Conservation (phyloP, 495 filamentous ascomycete species). For the Lepraria neglecta region DNA sequence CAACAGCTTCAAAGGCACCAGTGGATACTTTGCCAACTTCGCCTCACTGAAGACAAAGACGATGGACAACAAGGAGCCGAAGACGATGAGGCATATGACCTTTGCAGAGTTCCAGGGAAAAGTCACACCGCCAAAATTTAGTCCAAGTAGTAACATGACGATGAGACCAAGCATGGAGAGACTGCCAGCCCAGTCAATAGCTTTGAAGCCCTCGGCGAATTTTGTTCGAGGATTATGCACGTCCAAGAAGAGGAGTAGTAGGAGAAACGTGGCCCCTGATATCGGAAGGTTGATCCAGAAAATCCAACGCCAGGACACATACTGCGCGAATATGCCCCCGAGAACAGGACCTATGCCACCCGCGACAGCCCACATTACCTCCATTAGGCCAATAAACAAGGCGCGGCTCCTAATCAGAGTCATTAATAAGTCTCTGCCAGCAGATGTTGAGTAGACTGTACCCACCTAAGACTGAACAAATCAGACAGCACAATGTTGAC, state of each 20-base stretch:
- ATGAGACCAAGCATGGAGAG: constrained; percentile 67
- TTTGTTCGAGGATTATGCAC: constrained; percentile 70
- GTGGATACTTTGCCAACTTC: constrained; percentile 66
- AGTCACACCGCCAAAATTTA: constrained; percentile 71
- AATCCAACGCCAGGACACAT: constrained; percentile 59
- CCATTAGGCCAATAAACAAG: constrained; percentile 49
- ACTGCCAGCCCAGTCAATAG: constrained; percentile 71
- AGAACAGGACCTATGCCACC: constrained; percentile 59
- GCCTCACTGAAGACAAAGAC: constrained; percentile 64
- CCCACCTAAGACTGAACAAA: constrained; percentile 52
- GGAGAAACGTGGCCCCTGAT: constrained; percentile 46
- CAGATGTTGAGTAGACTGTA: neutral
- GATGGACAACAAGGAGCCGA: constrained; percentile 56
- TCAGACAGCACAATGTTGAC: constrained; percentile 52
- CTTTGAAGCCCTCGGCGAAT: constrained; percentile 60
- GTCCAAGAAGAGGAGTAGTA: constrained; percentile 54
- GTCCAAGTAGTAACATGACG: constrained; percentile 73
- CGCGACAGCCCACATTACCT: constrained; percentile 52
- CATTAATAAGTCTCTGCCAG: neutral
- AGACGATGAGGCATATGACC: constrained; percentile 73
- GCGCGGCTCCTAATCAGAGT: constrained; percentile 38
- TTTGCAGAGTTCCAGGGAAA: constrained; percentile 68
- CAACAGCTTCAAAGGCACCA: constrained; percentile 71
- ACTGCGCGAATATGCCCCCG: constrained; percentile 60
- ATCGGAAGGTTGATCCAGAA: constrained; percentile 72